A percentile compares a stretch with the other conserved stretches of the same genome.
These are phyloP conservation scores for Fraxinus latifolia DNA, from an alignment of 305 asterid genomes.

Conservation along the genomic window DNA sequence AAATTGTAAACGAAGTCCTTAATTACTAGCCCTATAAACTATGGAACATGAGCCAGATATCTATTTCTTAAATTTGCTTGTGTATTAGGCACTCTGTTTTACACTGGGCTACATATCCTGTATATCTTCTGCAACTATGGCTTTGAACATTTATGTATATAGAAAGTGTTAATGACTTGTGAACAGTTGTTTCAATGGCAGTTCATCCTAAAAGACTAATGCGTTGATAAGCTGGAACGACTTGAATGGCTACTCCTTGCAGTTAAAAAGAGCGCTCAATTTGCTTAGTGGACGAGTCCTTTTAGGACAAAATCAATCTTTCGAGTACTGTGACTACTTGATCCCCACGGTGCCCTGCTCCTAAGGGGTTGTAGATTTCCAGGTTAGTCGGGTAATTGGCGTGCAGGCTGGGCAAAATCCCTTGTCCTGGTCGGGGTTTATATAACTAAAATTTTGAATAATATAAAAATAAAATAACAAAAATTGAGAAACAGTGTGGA, in stretches of 20 bases:
- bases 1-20: neutral
- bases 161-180: neutral
- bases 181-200: neutral
- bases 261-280: neutral
- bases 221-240: neutral
- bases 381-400: neutral
- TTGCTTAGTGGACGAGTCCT: neutral
- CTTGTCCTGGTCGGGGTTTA: neutral
- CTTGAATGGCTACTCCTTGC: neutral
- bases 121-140: neutral
- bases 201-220: neutral
- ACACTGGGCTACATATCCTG: neutral
- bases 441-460: neutral
- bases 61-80: neutral
- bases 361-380: neutral
- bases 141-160: neutral
- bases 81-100: neutral
- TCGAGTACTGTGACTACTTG: neutral
- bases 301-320: neutral
- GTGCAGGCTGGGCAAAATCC: neutral
- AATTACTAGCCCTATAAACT: neutral
- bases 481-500: neutral
- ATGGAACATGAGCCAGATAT: neutral
- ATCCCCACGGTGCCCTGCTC: neutral
- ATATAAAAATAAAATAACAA: neutral